Base-by-base conservation (phyloP, 139 green algal genomes). In the Desmodesmus armatus region DNA sequence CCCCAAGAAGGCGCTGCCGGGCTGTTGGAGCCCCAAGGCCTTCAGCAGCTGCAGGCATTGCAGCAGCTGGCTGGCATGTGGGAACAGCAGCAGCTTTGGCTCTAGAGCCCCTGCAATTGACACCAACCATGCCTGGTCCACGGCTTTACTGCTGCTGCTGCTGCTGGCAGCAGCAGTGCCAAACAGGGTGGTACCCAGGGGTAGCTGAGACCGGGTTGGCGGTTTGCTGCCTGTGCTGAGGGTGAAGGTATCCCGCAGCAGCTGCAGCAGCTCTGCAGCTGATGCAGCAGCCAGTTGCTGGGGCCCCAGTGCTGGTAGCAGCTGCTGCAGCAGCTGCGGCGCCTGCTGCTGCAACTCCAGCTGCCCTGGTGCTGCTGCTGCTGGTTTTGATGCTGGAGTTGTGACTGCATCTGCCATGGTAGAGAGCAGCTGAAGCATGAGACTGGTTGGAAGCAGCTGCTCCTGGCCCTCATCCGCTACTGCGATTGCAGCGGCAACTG, bases 81-180 rank as follows among this genome's bases (percentile, higher is more conserved):
- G 76, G 55, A 82, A 25, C 53, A 82, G 53, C 76, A 82, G 55
- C 76, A 82, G 53, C 55, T 82, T 82, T 25, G 76, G 76, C 25
- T 72, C 37, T 37, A 82, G 55, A 0, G 76, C 76, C 40, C 37
- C 55, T 43, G 76, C 76, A 17, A 65, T 37, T 72, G 35, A 31
- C 17, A 55, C 35, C 0, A 82, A 37, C 76, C 76, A 82, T 5
- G 53, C 53, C 31, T 35, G 2, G 21, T 11, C 31, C 1, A 82
- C 60, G 0, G n/a, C 37, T 49, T 33, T 0, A 40, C 29, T 17
- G 73, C 49, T 51, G 74, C 19, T 70, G 49, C 19, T 70, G 43
- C 74, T 70, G 74, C 47, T 80, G 43, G 47, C 47, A 55, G 47
- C 47, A 55, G 47, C 47, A 7, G 9, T 13, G 13, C 47, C 47